Base-by-base conservation (phyloP, 768 basidiomycete genomes). In the Kwoniella dejecticola region DNA sequence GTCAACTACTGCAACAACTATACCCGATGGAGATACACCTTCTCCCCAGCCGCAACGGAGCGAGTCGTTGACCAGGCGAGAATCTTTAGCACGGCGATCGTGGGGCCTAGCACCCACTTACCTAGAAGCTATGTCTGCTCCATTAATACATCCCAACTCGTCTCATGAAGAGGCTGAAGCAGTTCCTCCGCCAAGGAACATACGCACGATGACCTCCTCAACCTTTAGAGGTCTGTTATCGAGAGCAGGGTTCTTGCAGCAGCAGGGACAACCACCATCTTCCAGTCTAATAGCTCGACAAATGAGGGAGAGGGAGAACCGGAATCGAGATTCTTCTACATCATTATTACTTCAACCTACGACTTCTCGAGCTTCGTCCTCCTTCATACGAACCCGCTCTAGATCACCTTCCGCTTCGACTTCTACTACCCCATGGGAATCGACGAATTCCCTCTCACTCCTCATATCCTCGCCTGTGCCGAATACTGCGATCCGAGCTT, bases 31-130 rank as follows among this genome's bases (percentile, higher is more conserved):
- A 8, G 47, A 48, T 26, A 15, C n/a, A 31, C 15, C 30, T 36
- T 50, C 21, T 50, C 26, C 1, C 21, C 24, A 11, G n/a, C 49
- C 58, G 5, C 59, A 60, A 45, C 42, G 42, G 6, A 52, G 50
- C 33, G 50, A 50, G 6, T 36, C 45, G 17, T 24, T 46, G 17
- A 17, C 41, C 29, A 33, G 52, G 30, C 29, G 52, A 7, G 60
- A 52, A 13, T 64, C 68, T 2, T 31, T 60, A 12, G 33, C 45
- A 15, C 42, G 65, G 24, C 24, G 73, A 24, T 66, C 65, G 24
- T 72, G 73, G 70, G 73, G 73, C 17, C 63, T 70, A 40, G 70
- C 73, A 4, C 73, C 73, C 1, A 68, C 73, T 0, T 75, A 75
- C 33, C 69, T 75, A 56, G 71, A 72, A 58, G 73, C 73, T 3